Evolutionary conservation across 306 rosid genomes (phyloP).

Genomic region (Cyclanthera cordifolia): DNA sequence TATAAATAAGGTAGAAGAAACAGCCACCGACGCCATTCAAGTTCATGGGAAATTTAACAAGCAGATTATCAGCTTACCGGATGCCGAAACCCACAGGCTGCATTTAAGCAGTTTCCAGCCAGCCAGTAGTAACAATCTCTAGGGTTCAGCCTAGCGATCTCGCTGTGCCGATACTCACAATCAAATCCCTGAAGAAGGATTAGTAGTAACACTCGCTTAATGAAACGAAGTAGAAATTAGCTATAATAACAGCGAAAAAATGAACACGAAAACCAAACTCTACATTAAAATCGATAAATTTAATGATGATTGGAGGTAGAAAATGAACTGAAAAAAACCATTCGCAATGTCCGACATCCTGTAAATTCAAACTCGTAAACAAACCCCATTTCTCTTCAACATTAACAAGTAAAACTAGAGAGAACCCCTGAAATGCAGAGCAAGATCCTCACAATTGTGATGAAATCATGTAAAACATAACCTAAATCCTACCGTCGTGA

Average conservation of each 20-base stretch:
- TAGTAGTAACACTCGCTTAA: no score
- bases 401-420: neutral
- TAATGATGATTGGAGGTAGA: no score
- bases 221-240: neutral
- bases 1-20: neutral
- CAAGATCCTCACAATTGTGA: conserved; percentile 19
- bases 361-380: conserved; percentile 2
- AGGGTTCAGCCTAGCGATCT: conserved; percentile 76
- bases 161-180: conserved; percentile 81
- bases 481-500: neutral
- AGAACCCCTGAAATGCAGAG: conserved; percentile 24
- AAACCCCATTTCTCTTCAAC: no score
- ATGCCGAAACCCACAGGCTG: conserved; percentile 75
- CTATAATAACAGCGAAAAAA: no score
- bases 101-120: conserved; percentile 59
- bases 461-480: neutral
- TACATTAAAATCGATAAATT: neutral
- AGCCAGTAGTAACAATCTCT: conserved; percentile 92
- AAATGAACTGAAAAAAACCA: no score
- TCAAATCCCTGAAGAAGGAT: conserved; percentile 74
- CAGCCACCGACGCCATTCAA: neutral
- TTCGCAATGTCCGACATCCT: no score
- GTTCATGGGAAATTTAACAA: neutral
- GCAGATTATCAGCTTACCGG: conserved; percentile 47
- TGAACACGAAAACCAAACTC: neutral